Conservation (phyloP, 805 yeast species). For the Pichia gijzeniarum region DNA sequence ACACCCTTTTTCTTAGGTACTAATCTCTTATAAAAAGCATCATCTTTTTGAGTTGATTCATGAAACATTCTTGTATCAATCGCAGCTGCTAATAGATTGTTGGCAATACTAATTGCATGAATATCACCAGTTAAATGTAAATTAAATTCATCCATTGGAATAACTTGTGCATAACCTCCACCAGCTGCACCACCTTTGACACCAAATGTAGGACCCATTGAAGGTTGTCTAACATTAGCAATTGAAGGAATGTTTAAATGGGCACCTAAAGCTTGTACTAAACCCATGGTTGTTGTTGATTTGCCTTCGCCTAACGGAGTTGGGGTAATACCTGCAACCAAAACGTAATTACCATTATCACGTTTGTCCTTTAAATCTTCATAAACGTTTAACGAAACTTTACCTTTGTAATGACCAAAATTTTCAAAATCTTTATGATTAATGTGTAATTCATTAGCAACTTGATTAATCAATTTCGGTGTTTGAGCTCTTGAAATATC, state of each 20-base stretch:
- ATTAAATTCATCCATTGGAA: slow-evolving; percentile 85
- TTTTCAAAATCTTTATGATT: slow-evolving; percentile 64
- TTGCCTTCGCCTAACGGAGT: slow-evolving; percentile 85
- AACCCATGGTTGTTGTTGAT: slow-evolving; percentile 77
- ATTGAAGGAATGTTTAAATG: slow-evolving; percentile 61
- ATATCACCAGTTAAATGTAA: slow-evolving; percentile 84
- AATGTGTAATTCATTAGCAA: slow-evolving; percentile 66
- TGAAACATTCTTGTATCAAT: slow-evolving; percentile 84
- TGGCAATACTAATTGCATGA: slow-evolving; percentile 79
- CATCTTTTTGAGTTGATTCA: slow-evolving; percentile 67
- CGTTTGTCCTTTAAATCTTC: slow-evolving; percentile 53
- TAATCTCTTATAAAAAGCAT: slow-evolving; percentile 64
- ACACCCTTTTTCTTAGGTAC: slow-evolving; percentile 70
- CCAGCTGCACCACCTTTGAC: slow-evolving; percentile 91
- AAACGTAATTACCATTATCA: slow-evolving; percentile 61
- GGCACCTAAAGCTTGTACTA: slow-evolving; percentile 76
- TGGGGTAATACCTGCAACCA: slow-evolving; percentile 82
- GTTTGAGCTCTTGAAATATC: slow-evolving; percentile 71
- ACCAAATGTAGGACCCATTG: slow-evolving; percentile 87
- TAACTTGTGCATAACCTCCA: slow-evolving; percentile 82
- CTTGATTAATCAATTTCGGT: slow-evolving; percentile 62
- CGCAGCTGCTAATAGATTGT: slow-evolving; percentile 77
- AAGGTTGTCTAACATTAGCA: slow-evolving; percentile 82
- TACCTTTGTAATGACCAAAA: slow-evolving; percentile 72
- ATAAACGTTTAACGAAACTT: slow-evolving; percentile 58